Conservation (phyloP, 805 yeast species). For the Brettanomyces sp. region DNA sequence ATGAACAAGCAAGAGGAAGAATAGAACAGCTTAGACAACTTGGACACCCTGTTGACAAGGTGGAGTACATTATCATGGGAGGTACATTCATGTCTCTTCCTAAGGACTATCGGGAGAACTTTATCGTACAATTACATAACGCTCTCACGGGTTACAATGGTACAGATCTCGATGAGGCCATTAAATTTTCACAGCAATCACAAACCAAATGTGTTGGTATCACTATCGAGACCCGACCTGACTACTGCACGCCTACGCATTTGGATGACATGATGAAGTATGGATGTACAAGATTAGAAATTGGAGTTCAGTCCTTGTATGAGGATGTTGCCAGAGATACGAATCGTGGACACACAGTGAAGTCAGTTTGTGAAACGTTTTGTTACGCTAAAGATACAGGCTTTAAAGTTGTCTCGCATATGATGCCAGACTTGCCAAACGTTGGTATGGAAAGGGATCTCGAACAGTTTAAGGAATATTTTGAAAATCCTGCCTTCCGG, state of each 20-base stretch:
- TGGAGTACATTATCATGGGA: conserved; percentile 97
- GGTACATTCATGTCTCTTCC: conserved; percentile 98
- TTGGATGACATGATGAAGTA: conserved; percentile 90
- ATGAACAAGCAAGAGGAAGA: conserved; percentile 96
- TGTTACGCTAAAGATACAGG: conserved; percentile 97
- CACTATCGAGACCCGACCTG: conserved; percentile 97
- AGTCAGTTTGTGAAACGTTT: conserved; percentile 92
- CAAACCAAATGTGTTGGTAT: conserved; percentile 97
- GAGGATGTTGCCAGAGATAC: conserved; percentile 99
- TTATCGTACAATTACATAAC: conserved; percentile 84
- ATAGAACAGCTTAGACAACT: conserved; percentile 90
- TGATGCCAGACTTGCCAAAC: conserved; percentile 99
- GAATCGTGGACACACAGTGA: conserved; percentile 95
- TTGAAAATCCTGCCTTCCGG: conserved; percentile 93
- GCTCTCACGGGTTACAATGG: conserved; percentile 92
- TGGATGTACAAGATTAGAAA: conserved; percentile 94
- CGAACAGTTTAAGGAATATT: conserved; percentile 92
- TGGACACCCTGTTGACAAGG: conserved; percentile 95
- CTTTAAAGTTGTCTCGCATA: conserved; percentile 93
- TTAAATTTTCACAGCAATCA: conserved; percentile 83
- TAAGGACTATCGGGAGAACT: conserved; percentile 77
- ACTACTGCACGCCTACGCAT: conserved; percentile 94
- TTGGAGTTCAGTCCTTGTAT: conserved; percentile 94
- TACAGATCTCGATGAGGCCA: conserved; percentile 81
- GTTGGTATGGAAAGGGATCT: conserved; percentile 98